These are phyloP conservation scores for Rhododendron simsii DNA, from an alignment of 148 eudicot genomes.

Conservation along the genomic window DNA sequence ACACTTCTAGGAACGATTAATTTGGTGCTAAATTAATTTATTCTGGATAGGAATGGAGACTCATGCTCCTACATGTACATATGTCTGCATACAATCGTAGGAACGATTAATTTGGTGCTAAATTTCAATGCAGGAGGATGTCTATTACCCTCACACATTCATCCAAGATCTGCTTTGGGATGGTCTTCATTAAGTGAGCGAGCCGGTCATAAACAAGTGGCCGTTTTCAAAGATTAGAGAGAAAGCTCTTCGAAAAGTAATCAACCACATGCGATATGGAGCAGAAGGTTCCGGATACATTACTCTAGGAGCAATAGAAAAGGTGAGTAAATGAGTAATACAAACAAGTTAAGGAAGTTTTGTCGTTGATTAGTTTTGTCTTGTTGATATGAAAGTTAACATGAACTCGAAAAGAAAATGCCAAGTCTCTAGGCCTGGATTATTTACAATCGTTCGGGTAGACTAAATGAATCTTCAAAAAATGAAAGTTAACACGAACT, in stretches of 20 bases:
- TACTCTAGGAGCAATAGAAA: neutral
- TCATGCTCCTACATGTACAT: too few relatives aligned
- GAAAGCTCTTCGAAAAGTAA: slow-evolving; percentile 1
- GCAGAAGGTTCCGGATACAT: slow-evolving; percentile 12
- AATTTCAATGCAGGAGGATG: slow-evolving; percentile 12
- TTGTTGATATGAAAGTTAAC: neutral
- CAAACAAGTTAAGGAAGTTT: neutral
- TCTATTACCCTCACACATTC: slow-evolving; percentile 1
- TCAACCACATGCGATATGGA: slow-evolving; percentile 10
- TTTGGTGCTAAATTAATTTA: too few relatives aligned
- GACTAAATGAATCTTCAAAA: too few relatives aligned
- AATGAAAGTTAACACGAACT: neutral
- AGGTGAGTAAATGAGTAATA: neutral
- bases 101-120: too few relatives aligned
- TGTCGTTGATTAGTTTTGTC: too few relatives aligned
- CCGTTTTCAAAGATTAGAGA: slow-evolving; percentile 14
- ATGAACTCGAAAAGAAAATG: neutral
- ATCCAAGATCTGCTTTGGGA: slow-evolving; percentile 19
- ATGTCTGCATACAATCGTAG: too few relatives aligned
- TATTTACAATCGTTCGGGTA: too few relatives aligned
- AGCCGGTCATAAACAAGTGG: slow-evolving; percentile 6
- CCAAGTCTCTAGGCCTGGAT: too few relatives aligned
- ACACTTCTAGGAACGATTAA: too few relatives aligned
- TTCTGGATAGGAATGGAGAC: neutral
- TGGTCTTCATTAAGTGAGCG: slow-evolving; percentile 1